Conservation (phyloP, 2,329 filamentous ascomycete genomes). For the Talaromyces islandicus region DNA sequence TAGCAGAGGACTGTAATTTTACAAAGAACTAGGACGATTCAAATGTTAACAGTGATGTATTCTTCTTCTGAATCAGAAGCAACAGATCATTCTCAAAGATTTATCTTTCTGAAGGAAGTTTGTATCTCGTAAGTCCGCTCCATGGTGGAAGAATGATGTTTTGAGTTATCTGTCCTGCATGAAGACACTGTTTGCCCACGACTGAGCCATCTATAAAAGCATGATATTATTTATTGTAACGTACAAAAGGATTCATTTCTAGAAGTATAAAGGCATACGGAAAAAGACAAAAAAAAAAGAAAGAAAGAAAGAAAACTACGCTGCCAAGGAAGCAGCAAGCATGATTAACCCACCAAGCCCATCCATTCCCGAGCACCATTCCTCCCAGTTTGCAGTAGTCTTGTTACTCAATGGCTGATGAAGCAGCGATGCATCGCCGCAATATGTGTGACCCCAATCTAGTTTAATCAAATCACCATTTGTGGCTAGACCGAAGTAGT, state of each 20-base stretch:
- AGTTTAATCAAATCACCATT: conserved; percentile 5
- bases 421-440: not conserved
- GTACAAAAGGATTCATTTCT: not conserved
- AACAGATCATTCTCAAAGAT: no score
- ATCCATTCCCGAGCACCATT: conserved; percentile 45
- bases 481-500: not conserved
- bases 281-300: not conserved
- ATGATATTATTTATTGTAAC: not conserved
- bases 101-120: not conserved
- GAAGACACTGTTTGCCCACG: not conserved
- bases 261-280: not conserved
- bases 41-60: not conserved
- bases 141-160: not conserved
- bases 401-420: conserved; percentile 5
- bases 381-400: conserved; percentile 32
- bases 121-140: not conserved
- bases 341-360: conserved; percentile 40
- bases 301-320: not conserved
- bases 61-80: not conserved
- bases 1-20: not conserved
- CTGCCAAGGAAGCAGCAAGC: conserved; percentile 37
- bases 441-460: not conserved
- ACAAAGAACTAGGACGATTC: not conserved
- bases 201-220: not conserved
- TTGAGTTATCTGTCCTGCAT: no score